Evolutionary conservation across 1,139 yeast genomes (phyloP).

Genomic region (Hyphopichia khmerensis): DNA sequence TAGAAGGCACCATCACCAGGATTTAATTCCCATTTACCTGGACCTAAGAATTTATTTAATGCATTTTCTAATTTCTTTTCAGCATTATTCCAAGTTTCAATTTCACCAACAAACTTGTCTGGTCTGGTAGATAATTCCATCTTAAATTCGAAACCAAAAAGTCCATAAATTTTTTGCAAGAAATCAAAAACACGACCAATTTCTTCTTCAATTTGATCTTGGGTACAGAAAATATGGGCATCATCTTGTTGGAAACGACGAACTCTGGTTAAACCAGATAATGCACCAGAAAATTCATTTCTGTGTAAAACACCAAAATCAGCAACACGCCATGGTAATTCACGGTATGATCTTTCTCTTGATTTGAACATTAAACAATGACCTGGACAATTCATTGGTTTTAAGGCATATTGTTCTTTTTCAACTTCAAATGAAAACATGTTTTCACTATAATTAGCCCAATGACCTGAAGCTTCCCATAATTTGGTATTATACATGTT

Average conservation of each 20-base stretch:
- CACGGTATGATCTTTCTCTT: conserved; percentile 89
- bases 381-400: conserved; percentile 99
- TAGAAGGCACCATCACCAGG: conserved; percentile 99
- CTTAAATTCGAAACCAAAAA: conserved; percentile 84
- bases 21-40: conserved; percentile 85
- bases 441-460: conserved; percentile 95
- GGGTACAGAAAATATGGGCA: conserved; percentile 94
- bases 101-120: conserved; percentile 82
- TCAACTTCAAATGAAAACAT: conserved; percentile 97
- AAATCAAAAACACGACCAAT: conserved; percentile 78
- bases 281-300: conserved; percentile 90
- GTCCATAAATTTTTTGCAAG: conserved; percentile 74
- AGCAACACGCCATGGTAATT: conserved; percentile 93
- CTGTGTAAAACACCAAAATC: conserved; percentile 96
- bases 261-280: conserved; percentile 86
- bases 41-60: conserved; percentile 63
- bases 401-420: conserved; percentile 83
- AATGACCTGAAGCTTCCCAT: conserved; percentile 98
- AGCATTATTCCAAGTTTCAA: conserved; percentile 87
- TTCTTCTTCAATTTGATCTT: conserved; percentile 82
- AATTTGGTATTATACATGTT: conserved; percentile 93
- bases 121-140: conserved; percentile 95
- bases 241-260: conserved; percentile 99
- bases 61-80: conserved; percentile 76
- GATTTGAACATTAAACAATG: conserved; percentile 88